phyloP scores from a whole-genome alignment of 139 green algal species.

The Micromonas pusilla region DNA sequence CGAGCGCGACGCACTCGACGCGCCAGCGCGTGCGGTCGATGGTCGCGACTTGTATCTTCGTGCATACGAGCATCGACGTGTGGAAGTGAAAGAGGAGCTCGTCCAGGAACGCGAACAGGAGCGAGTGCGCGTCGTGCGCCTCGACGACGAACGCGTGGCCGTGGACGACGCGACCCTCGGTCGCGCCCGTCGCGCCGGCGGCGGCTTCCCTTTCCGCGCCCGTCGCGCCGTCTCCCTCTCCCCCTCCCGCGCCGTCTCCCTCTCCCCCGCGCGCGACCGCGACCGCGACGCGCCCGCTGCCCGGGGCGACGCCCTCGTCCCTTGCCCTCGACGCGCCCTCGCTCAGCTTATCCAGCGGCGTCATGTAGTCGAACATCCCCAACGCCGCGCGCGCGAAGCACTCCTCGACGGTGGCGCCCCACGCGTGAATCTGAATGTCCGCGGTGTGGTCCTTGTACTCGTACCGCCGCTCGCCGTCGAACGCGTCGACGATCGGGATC shows the following conservation, averaged over 20 bases:
- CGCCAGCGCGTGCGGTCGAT: conserved; percentile 11
- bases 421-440: conserved; percentile 78
- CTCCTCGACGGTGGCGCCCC: conserved; percentile 53
- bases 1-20: neutral
- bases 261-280: neutral
- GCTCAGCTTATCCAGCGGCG: neutral
- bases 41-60: neutral
- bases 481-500: neutral
- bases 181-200: neutral
- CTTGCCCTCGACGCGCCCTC: neutral
- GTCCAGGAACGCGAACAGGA: conserved; percentile 77
- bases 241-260: neutral
- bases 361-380: conserved; percentile 83
- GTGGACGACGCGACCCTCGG: neutral
- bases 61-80: conserved; percentile 61
- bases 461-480: neutral
- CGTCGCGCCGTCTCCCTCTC: too few species aligned
- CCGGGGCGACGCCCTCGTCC: neutral
- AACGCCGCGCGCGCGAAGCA: conserved; percentile 59
- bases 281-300: conserved; percentile 24
- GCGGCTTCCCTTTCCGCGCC: neutral
- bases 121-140: conserved; percentile 67
- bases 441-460: conserved; percentile 76
- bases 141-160: conserved; percentile 36
- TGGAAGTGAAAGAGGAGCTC: conserved; percentile 73